These are phyloP conservation scores for Didymella arachidicola DNA, from an alignment of 2,329 filamentous ascomycete genomes.

Conservation along the genomic window DNA sequence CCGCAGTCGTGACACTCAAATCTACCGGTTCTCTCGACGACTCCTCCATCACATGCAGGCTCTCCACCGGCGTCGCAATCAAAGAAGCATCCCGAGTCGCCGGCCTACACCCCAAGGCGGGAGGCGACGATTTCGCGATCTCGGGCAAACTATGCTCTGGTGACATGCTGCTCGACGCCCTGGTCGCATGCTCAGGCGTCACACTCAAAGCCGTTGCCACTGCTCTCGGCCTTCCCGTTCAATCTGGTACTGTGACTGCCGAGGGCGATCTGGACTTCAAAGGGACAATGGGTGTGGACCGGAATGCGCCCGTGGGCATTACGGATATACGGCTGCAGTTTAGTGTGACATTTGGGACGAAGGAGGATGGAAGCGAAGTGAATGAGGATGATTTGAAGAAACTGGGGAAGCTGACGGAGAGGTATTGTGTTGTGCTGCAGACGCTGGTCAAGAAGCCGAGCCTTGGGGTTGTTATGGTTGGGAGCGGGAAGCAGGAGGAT, in stretches of 20 bases:
- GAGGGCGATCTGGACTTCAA: slow-evolving; percentile 60
- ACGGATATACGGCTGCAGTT: slow-evolving; percentile 57
- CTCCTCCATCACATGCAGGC: slow-evolving; percentile 58
- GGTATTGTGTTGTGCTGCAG: slow-evolving; percentile 57
- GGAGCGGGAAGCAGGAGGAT: slow-evolving; percentile 33
- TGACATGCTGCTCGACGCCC: slow-evolving; percentile 60
- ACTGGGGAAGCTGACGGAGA: slow-evolving; percentile 58
- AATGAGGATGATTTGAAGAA: slow-evolving; percentile 55
- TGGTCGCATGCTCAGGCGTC: slow-evolving; percentile 60
- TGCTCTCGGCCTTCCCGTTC: slow-evolving; percentile 55
- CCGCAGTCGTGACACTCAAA: slow-evolving; percentile 57
- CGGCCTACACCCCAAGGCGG: slow-evolving; percentile 58
- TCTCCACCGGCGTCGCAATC: slow-evolving; percentile 53
- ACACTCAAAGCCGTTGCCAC: slow-evolving; percentile 62
- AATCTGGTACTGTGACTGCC: slow-evolving; percentile 53
- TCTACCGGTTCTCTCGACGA: slow-evolving; percentile 56
- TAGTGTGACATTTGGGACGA: slow-evolving; percentile 50
- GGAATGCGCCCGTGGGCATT: slow-evolving; percentile 57
- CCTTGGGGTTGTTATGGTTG: slow-evolving; percentile 38
- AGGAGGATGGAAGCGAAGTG: slow-evolving; percentile 47
- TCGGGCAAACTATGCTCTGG: slow-evolving; percentile 60
- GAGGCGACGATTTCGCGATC: slow-evolving; percentile 53
- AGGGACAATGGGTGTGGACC: slow-evolving; percentile 59
- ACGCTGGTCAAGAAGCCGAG: slow-evolving; percentile 44
- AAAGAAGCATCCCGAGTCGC: slow-evolving; percentile 54